Evolutionary conservation across 2,329 filamentous ascomycete species (phyloP).

Genomic region (Aspergillus japonicus): DNA sequence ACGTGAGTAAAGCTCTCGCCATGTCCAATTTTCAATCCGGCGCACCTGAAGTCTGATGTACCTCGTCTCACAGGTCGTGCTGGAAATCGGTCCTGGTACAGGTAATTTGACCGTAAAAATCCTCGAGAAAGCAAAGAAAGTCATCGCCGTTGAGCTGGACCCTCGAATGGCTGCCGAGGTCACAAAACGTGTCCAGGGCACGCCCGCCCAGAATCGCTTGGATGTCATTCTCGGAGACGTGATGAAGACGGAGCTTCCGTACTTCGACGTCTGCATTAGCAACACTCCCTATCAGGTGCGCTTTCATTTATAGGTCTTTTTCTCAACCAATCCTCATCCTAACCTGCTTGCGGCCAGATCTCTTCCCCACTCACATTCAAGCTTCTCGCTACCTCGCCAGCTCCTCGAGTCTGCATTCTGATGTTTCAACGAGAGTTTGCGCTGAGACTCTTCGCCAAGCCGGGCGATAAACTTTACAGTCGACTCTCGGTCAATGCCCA

Average conservation of each 20-base stretch:
- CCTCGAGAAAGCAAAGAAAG: conserved; percentile 78
- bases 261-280: conserved; percentile 80
- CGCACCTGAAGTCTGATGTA: background rate
- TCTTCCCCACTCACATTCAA: conserved; percentile 90
- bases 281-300: conserved; percentile 69
- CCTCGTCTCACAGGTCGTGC: conserved; percentile 59
- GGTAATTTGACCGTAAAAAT: conserved; percentile 89
- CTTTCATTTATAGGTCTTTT: conserved; percentile 4
- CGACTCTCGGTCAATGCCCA: conserved; percentile 91
- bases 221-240: conserved; percentile 90
- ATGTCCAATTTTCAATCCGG: background rate
- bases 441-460: conserved; percentile 80
- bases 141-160: conserved; percentile 87
- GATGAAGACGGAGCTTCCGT: conserved; percentile 79
- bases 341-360: conserved; percentile 55
- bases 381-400: conserved; percentile 75
- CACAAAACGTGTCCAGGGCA: conserved; percentile 89
- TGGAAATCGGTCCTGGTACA: conserved; percentile 89
- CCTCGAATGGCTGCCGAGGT: conserved; percentile 95
- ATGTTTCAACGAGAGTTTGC: conserved; percentile 93
- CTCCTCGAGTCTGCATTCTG: conserved; percentile 80
- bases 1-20: conserved; percentile 41
- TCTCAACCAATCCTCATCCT: conserved; percentile 10
- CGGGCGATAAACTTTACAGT: conserved; percentile 85
- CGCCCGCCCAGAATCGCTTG: conserved; percentile 75